Percentiles rank a stretch among this genome's conserved stretches.
phyloP scores from a whole-genome alignment of 441 rosid species.

The Brassica hybrid region DNA sequence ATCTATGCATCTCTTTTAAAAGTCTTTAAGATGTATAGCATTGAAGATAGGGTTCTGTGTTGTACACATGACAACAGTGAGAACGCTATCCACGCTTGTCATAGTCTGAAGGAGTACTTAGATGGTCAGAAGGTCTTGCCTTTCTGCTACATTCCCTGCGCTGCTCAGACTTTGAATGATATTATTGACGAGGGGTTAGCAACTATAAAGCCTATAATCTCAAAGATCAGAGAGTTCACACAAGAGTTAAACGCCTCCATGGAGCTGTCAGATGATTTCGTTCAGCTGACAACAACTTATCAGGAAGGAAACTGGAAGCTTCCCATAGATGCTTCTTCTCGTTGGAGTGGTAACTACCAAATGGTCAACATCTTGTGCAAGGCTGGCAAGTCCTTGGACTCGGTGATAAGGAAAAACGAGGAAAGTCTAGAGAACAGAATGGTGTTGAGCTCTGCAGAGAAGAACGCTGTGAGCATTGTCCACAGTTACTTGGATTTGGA shows the following conservation, averaged over 20 bases:
- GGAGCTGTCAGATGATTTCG: conserved; percentile 69
- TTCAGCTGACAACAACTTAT: conserved; percentile 63
- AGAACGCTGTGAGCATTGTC: conserved; percentile 61
- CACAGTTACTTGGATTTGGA: conserved; percentile 85
- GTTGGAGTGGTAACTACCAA: conserved; percentile 92
- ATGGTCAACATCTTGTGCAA: conserved; percentile 81
- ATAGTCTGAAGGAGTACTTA: conserved; percentile 70
- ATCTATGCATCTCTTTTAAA: conserved; percentile 61
- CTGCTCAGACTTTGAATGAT: conserved; percentile 76
- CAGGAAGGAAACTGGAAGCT: conserved; percentile 92
- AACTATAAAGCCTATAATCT: conserved; percentile 72
- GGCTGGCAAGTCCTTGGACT: conserved; percentile 87
- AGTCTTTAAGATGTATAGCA: conserved; percentile 66
- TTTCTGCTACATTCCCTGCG: conserved; percentile 87
- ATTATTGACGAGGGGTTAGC: conserved; percentile 84
- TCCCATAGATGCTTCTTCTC: conserved; percentile 77
- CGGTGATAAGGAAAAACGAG: conserved; percentile 70
- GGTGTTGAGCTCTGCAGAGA: conserved; percentile 64
- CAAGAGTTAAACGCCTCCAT: conserved; percentile 69
- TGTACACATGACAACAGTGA: conserved; percentile 93
- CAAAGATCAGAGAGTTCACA: conserved; percentile 76
- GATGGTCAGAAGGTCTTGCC: conserved; percentile 76
- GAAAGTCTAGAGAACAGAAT: conserved; percentile 58
- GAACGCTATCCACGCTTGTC: conserved; percentile 81
- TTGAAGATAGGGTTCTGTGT: conserved; percentile 72